Conservation (phyloP, 352 stramenopile species). For the Pythium phragmiticola region DNA sequence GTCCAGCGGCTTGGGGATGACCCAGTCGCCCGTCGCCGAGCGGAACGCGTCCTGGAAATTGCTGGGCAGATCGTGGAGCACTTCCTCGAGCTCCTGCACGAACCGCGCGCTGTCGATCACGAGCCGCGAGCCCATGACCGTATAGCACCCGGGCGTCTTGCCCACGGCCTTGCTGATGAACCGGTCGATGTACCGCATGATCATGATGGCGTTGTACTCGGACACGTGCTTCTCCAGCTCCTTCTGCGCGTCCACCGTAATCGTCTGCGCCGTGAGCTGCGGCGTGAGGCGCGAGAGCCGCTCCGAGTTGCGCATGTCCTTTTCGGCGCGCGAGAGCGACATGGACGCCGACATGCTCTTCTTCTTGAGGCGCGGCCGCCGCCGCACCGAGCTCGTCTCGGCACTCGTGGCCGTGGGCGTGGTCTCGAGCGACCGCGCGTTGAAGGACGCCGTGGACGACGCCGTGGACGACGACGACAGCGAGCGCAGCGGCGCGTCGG, state of each 20-base stretch:
- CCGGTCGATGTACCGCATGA: conserved; percentile 76
- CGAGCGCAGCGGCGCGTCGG: conserved; percentile 22
- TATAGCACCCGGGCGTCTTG: conserved; percentile 69
- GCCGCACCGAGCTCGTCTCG: conserved; percentile 2
- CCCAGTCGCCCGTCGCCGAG: conserved; percentile 45
- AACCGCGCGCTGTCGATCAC: conserved; percentile 74
- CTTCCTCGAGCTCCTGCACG: conserved; percentile 59
- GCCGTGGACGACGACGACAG: conserved; percentile 24
- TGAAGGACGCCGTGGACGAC: conserved; percentile 21
- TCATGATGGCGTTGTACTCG: conserved; percentile 82
- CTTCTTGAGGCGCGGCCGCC: conserved; percentile 22
- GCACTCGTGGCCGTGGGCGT: neutral
- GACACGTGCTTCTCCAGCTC: conserved; percentile 63
- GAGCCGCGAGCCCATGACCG: conserved; percentile 45
- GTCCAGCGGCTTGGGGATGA: conserved; percentile 57
- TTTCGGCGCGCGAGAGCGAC: conserved; percentile 35
- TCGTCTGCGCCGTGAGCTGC: conserved; percentile 57
- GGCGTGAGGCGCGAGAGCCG: conserved; percentile 57
- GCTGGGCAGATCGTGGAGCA: conserved; percentile 56
- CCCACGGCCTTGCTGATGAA: conserved; percentile 75
- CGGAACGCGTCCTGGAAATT: conserved; percentile 59
- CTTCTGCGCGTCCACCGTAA: conserved; percentile 70
- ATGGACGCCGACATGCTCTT: conserved; percentile 25
- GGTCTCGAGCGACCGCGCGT: conserved; percentile 22
- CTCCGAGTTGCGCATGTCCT: conserved; percentile 47